phyloP scores from a whole-genome alignment of 1,284 basidiomycete genomes.

The Microbotryomycetes sp. region DNA sequence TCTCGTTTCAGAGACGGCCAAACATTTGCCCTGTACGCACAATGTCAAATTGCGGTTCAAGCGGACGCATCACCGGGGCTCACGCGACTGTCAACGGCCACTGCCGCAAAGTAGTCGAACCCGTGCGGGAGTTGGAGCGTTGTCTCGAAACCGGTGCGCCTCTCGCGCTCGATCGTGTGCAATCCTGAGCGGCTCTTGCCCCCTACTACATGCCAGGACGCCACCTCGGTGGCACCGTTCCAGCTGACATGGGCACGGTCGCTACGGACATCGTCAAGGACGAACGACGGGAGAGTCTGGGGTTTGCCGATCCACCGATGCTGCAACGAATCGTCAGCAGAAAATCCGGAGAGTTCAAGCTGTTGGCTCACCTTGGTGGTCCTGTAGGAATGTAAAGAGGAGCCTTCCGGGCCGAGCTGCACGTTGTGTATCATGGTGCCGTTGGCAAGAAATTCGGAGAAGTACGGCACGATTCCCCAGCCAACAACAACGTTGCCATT shows the following conservation, averaged over 20 bases:
- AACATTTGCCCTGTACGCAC: not conserved
- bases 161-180: not conserved
- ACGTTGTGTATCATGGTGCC: conserved; percentile 35
- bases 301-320: conserved; percentile 35
- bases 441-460: conserved; percentile 28
- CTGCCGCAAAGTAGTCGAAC: not conserved
- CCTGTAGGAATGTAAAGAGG: conserved; percentile 35
- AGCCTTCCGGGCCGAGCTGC: conserved; percentile 35
- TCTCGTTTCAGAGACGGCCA: not conserved
- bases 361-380: conserved; percentile 16
- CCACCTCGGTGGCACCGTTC: conserved; percentile 40
- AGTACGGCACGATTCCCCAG: not conserved
- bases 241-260: conserved; percentile 29
- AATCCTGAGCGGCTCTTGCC: not conserved
- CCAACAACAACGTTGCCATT: conserved; percentile 16
- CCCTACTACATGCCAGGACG: conserved; percentile 16
- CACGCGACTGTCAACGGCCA: conserved; percentile 1
- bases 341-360: not conserved
- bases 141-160: conserved; percentile 11
- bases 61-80: not conserved
- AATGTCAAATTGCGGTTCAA: not conserved
- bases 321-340: not conserved
- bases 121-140: not conserved
- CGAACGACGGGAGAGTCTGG: conserved; percentile 27
- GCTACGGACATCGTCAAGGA: conserved; percentile 4